Evolutionary conservation across 2,329 filamentous ascomycete species (phyloP).

Genomic region (Colletotrichum navitas): DNA sequence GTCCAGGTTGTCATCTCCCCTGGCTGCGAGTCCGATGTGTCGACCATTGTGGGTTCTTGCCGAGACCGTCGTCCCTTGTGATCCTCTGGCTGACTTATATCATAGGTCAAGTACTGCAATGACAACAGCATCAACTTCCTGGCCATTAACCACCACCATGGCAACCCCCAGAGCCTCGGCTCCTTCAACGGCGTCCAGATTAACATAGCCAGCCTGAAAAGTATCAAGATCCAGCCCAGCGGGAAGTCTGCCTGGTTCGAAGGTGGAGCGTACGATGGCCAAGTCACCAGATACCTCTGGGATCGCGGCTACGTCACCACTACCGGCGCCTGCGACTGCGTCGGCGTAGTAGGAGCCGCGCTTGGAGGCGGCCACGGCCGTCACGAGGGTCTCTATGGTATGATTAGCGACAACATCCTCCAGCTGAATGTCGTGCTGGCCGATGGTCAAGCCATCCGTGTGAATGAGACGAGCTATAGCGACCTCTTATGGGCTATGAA

Average conservation of each 20-base stretch:
- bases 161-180: neutral
- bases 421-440: neutral
- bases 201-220: neutral
- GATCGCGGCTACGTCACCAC: neutral
- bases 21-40: too few species aligned
- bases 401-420: neutral
- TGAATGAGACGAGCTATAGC: neutral
- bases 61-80: too few species aligned
- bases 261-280: neutral
- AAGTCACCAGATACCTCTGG: neutral
- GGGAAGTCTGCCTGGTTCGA: neutral
- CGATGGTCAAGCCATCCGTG: neutral
- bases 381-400: neutral
- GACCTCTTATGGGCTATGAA: neutral
- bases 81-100: neutral
- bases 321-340: neutral
- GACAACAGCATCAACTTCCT: neutral
- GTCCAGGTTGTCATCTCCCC: too few species aligned
- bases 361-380: neutral
- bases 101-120: neutral
- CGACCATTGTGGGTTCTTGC: too few species aligned
- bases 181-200: neutral
- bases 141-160: neutral
- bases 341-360: neutral
- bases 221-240: neutral